Evolutionary conservation across 352 stramenopile genomes (phyloP).

Genomic region (Pythium inflatum): DNA sequence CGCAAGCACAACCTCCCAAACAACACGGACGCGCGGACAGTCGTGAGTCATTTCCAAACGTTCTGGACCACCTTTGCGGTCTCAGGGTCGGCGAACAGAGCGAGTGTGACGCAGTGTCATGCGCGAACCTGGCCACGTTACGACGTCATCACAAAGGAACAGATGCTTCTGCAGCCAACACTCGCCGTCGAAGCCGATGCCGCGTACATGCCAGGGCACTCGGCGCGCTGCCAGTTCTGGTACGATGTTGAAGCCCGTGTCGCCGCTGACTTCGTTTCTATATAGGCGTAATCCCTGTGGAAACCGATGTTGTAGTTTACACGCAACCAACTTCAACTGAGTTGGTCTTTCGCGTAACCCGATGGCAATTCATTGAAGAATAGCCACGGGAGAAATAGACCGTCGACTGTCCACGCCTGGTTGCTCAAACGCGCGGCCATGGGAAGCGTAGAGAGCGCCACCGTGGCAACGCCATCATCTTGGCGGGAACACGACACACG

Average conservation of each 20-base stretch:
- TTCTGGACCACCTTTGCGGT: slow-evolving; percentile 31
- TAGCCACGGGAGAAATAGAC: no score
- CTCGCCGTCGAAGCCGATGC: slow-evolving; percentile 12
- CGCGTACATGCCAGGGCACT: slow-evolving; percentile 24
- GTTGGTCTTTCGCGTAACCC: no score
- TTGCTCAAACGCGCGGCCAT: no score
- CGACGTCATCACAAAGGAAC: slow-evolving; percentile 9
- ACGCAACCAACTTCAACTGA: not conserved
- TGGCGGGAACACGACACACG: no score
- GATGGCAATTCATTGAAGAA: no score
- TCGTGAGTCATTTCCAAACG: slow-evolving; percentile 4
- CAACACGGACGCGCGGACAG: not conserved
- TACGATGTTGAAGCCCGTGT: slow-evolving; percentile 19
- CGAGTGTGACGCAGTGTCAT: not conserved
- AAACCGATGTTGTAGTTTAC: not conserved
- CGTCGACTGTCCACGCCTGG: no score
- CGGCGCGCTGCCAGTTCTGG: slow-evolving; percentile 26
- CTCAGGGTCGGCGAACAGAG: slow-evolving; percentile 4
- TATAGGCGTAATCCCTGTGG: not conserved
- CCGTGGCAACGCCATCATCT: no score
- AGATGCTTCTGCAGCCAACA: slow-evolving; percentile 20
- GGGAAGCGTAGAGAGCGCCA: no score
- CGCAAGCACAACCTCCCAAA: not conserved
- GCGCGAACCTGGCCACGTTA: not conserved
- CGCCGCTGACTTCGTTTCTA: not conserved